Conservation (phyloP, 1,139 yeast genomes). For the Protomyces pachydermus region DNA sequence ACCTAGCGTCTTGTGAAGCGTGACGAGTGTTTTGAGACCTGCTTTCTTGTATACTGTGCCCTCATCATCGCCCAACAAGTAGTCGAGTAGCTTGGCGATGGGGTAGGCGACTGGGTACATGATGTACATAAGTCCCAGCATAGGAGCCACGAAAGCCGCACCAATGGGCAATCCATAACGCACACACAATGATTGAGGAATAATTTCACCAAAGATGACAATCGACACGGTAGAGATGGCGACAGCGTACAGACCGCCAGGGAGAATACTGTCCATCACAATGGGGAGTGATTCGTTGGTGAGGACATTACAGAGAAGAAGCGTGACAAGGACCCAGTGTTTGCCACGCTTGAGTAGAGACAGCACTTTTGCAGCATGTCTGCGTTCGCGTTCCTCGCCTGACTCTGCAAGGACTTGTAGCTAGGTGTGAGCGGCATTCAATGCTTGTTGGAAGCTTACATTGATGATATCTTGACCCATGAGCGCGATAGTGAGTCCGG, state of each 20-base stretch:
- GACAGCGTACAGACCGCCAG: constrained; percentile 98
- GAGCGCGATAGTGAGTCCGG: constrained; percentile 86
- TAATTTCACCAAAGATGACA: constrained; percentile 92
- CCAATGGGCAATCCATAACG: constrained; percentile 90
- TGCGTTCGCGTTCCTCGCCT: constrained; percentile 55
- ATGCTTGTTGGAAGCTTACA: background rate
- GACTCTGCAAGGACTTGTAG: constrained; percentile 45
- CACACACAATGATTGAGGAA: constrained; percentile 90
- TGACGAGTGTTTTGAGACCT: constrained; percentile 87
- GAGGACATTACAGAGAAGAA: constrained; percentile 76
- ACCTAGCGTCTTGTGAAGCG: constrained; percentile 91
- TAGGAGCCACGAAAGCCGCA: constrained; percentile 85
- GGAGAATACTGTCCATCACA: constrained; percentile 82
- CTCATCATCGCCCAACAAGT: constrained; percentile 86
- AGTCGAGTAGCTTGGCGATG: constrained; percentile 72
- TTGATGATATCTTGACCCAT: constrained; percentile 84
- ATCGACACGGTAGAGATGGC: constrained; percentile 86
- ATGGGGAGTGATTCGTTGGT: constrained; percentile 95
- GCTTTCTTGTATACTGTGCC: constrained; percentile 91
- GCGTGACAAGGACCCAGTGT: constrained; percentile 95
- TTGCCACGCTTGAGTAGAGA: constrained; percentile 72
- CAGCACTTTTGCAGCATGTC: constrained; percentile 69
- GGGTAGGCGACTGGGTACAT: constrained; percentile 95
- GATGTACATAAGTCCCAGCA: constrained; percentile 71
- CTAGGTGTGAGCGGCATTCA: constrained; percentile 31